A percentile compares a stretch with the other conserved stretches of the same genome.
Conservation (phyloP, 441 rosid genomes). For the Eruca vesicaria region DNA sequence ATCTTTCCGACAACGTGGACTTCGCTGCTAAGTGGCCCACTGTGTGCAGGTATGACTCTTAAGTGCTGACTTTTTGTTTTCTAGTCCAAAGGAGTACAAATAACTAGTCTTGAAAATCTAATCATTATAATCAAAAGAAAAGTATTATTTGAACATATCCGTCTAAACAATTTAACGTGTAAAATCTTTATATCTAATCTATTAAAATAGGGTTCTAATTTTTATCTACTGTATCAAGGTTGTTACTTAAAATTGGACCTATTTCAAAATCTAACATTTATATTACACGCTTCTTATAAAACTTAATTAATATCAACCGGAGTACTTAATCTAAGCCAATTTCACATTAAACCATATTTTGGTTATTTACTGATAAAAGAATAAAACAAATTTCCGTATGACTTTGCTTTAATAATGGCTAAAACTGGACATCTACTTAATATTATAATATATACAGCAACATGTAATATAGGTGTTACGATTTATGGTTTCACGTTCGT, state of each 20-base stretch:
- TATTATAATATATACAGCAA: too few relatives aligned
- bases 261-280: neutral
- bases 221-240: too few relatives aligned
- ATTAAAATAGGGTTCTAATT: too few relatives aligned
- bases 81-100: neutral
- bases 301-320: neutral
- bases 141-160: neutral
- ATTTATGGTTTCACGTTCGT: too few relatives aligned
- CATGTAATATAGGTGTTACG: too few relatives aligned
- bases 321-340: neutral
- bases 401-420: too few relatives aligned
- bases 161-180: too few relatives aligned
- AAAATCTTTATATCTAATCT: too few relatives aligned
- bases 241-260: too few relatives aligned
- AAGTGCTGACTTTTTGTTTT: neutral
- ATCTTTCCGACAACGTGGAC: neutral
- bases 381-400: too few relatives aligned
- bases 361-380: too few relatives aligned
- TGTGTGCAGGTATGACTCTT: conserved; percentile 31
- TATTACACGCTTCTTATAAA: neutral
- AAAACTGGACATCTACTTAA: neutral
- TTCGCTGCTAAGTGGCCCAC: conserved; percentile 35
- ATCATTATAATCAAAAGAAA: neutral
- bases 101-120: neutral
- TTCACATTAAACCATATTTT: too few relatives aligned